A percentile compares a stretch with the other conserved stretches of the same genome.
Conservation (phyloP, 2,329 filamentous ascomycete species). For the Colletotrichum paranaense region DNA sequence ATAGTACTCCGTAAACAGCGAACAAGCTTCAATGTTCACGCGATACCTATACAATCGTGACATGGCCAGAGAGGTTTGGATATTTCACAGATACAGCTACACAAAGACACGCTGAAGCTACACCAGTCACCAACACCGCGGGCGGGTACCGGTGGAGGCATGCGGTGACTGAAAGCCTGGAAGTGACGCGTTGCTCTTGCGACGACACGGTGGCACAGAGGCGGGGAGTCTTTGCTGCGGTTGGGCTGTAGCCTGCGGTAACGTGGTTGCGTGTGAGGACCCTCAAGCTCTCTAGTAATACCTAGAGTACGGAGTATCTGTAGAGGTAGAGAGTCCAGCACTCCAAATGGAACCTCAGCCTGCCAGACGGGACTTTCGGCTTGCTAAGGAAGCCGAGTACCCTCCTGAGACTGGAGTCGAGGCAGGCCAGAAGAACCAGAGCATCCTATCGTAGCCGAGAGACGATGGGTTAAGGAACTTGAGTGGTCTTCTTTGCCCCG, state of each 20-base stretch:
- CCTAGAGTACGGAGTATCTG: no score
- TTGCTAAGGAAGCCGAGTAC: conserved; percentile 14
- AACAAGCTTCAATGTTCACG: background rate
- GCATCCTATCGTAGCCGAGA: background rate
- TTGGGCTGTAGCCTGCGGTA: background rate
- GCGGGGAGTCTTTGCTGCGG: conserved; percentile 11
- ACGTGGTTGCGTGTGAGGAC: background rate
- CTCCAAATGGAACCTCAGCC: background rate
- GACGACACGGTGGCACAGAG: conserved; percentile 15
- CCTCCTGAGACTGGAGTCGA: background rate
- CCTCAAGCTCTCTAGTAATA: background rate
- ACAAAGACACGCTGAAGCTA: background rate
- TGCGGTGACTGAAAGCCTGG: conserved; percentile 13
- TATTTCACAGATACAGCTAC: no score
- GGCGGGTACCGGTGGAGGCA: conserved; percentile 22
- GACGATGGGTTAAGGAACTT: background rate
- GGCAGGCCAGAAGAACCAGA: background rate
- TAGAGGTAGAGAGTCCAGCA: no score
- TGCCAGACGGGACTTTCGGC: conserved; percentile 2
- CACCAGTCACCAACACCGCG: background rate
- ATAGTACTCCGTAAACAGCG: no score
- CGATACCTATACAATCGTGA: background rate
- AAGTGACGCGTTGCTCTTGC: conserved; percentile 34
- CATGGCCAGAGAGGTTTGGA: background rate
- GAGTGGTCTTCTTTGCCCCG: conserved; percentile 1